A percentile compares a stretch with the other conserved stretches of the same genome.
Evolutionary conservation across 108 stramenopile genomes (phyloP).

Genomic region (Cyclostephanos invisitatus): DNA sequence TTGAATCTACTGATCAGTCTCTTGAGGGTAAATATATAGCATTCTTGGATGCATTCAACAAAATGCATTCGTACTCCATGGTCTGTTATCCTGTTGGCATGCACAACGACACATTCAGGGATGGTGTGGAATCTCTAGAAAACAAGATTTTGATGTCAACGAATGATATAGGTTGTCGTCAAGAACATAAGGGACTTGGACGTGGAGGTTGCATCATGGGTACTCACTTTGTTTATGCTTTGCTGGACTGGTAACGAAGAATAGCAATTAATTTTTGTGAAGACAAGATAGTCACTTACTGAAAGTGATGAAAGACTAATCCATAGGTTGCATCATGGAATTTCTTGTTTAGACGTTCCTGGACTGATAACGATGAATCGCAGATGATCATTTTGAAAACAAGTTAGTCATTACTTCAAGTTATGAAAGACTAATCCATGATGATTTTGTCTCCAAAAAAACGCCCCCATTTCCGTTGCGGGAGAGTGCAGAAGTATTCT

Average conservation of each 20-base stretch:
- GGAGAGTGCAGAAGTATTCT: not conserved
- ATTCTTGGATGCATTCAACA: not conserved
- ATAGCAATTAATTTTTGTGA: no score
- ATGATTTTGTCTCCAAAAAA: not conserved
- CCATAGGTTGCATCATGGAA: no score
- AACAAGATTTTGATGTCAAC: slow-evolving; percentile 1
- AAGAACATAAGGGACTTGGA: not conserved
- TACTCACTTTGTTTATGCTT: not conserved
- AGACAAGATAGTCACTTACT: no score
- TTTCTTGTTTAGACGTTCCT: no score
- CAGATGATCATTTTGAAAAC: no score
- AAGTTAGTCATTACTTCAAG: no score
- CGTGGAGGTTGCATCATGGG: not conserved
- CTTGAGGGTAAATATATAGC: not conserved
- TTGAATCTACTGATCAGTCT: no score
- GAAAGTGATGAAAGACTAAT: no score
- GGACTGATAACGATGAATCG: no score
- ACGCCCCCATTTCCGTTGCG: not conserved
- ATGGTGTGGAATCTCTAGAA: not conserved
- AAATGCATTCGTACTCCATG: not conserved
- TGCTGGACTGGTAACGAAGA: not conserved
- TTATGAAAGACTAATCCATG: no score
- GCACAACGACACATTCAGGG: not conserved
- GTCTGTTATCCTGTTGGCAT: not conserved
- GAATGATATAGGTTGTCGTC: no score